Base-by-base conservation (phyloP, 371 early-diverging fungal species). In the Mortierella sp. region DNA sequence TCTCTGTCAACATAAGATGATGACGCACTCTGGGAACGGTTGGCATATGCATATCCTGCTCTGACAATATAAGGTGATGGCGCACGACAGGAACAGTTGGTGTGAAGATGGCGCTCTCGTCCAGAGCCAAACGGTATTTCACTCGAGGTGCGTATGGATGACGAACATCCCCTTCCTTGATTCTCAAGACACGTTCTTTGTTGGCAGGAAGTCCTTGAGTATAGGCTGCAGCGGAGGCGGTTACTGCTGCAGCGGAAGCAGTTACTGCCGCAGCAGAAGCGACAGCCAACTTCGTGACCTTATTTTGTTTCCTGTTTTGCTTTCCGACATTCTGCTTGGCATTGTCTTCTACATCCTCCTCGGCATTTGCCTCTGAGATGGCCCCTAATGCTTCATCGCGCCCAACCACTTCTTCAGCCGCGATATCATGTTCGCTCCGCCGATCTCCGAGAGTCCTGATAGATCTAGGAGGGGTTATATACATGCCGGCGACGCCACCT, bases 171-270 rank as follows among this genome's bases (percentile, higher is more conserved):
- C 17, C 6, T 47, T 47, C 47, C 15, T 47, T n/a, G 19, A 47
- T n/a, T 47, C n/a, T 47, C 47, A 47, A 47, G 47, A 13, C 6
- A 47, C 47, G 47, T 19, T 13, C n/a, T 19, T 6, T n/a, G 47
- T 47, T 47, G 8, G 8, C 47, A 19, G 47, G 47, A 13, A 13
- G 47, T 17, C 6, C 19, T 47, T 19, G 47, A 19, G 47, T 17
- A 22, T 47, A 47, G 65, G 54, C 6, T 40, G 22, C 3, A 55
- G 75, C 17, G 23, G 55, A n/a, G 29, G 29, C 0, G 72, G 72
- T 2, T 61, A 61, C 12, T 40, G 57, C 23, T 61, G 55, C 53
- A 28, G 26, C 54, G 3, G 66, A 53, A 6, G 66, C 43, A 22
- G 61, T 40, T 9, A 64, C 42, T 0, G 61, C 66, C 2, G 69